These are phyloP conservation scores for Xylaria sp. DNA, from an alignment of 2,329 filamentous ascomycete genomes.

Conservation along the genomic window DNA sequence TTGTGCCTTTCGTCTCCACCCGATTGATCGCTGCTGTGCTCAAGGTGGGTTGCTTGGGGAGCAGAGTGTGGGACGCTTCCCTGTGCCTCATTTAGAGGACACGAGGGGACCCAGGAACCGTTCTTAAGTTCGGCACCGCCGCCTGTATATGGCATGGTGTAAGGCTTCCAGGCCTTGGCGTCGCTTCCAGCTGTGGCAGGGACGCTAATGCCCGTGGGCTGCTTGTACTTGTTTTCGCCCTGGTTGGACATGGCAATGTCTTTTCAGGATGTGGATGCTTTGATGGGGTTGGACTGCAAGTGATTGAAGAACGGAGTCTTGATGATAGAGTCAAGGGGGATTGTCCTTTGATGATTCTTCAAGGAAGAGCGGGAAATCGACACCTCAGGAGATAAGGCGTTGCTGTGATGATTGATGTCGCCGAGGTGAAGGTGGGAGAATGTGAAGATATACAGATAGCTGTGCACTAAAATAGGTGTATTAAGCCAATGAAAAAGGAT, in stretches of 20 bases:
- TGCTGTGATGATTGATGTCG: too few relatives aligned
- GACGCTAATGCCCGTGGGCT: neutral
- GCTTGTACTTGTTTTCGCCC: conserved; percentile 14
- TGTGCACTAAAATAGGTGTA: too few relatives aligned
- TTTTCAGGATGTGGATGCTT: neutral
- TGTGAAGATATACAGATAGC: too few relatives aligned
- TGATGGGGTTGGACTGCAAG: neutral
- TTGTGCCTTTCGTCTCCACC: neutral
- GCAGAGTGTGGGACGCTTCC: neutral
- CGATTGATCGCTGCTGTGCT: neutral
- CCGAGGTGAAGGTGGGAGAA: too few relatives aligned
- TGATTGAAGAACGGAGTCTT: neutral
- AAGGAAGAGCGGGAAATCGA: too few relatives aligned
- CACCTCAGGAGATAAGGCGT: too few relatives aligned
- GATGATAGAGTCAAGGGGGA: too few relatives aligned
- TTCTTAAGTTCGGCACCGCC: conserved; percentile 24
- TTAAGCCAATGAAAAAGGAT: too few relatives aligned
- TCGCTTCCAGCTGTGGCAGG: conserved; percentile 6
- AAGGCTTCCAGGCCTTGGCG: conserved; percentile 27
- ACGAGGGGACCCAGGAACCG: conserved; percentile 16
- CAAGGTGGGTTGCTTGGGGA: neutral
- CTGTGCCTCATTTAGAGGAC: conserved; percentile 1
- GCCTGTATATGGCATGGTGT: conserved; percentile 35
- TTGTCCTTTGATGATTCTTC: too few relatives aligned
- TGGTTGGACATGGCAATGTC: conserved; percentile 15